Evolutionary conservation across 2,329 filamentous ascomycete species (phyloP).

Genomic region (Acrocalymma vagum): DNA sequence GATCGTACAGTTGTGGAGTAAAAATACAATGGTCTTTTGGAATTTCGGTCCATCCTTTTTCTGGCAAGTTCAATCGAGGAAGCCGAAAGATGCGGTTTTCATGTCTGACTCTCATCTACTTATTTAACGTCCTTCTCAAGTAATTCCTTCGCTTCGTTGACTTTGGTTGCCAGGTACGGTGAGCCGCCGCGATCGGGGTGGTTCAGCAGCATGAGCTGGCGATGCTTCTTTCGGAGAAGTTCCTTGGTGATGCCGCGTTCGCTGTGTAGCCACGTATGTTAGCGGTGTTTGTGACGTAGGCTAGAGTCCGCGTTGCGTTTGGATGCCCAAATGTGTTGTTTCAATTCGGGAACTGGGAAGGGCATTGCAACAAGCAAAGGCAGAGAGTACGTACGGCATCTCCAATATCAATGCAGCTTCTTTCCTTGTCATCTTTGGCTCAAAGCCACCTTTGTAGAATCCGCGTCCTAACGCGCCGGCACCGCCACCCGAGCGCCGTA

Average conservation of each 20-base stretch:
- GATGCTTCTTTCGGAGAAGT: constrained; percentile 93
- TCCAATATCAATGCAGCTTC: constrained; percentile 92
- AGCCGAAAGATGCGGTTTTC: too few species aligned
- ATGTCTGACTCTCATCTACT: constrained; percentile 1
- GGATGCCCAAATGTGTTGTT: not conserved
- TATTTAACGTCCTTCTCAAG: constrained; percentile 73
- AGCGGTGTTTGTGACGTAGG: too few species aligned
- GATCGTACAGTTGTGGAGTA: constrained; percentile 28
- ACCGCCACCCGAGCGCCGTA: constrained; percentile 78
- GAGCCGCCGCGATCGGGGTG: constrained; percentile 97
- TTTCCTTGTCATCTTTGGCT: constrained; percentile 89
- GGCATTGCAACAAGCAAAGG: not conserved
- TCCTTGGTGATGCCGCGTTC: constrained; percentile 90
- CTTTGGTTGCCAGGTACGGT: constrained; percentile 94
- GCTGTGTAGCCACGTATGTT: constrained; percentile 56
- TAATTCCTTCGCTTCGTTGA: constrained; percentile 98
- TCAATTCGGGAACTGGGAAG: constrained; percentile 5
- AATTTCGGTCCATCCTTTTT: constrained; percentile 34
- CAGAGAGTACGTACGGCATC: constrained; percentile 72
- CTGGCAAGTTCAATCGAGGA: too few species aligned
- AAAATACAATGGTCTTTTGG: constrained; percentile 22
- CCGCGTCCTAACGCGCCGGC: constrained; percentile 82
- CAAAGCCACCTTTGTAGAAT: constrained; percentile 99
- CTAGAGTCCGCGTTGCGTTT: not conserved
- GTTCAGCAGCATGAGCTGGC: constrained; percentile 95